These are phyloP conservation scores for Nemania diffusa DNA, from an alignment of 2,329 filamentous ascomycete genomes.

Conservation along the genomic window DNA sequence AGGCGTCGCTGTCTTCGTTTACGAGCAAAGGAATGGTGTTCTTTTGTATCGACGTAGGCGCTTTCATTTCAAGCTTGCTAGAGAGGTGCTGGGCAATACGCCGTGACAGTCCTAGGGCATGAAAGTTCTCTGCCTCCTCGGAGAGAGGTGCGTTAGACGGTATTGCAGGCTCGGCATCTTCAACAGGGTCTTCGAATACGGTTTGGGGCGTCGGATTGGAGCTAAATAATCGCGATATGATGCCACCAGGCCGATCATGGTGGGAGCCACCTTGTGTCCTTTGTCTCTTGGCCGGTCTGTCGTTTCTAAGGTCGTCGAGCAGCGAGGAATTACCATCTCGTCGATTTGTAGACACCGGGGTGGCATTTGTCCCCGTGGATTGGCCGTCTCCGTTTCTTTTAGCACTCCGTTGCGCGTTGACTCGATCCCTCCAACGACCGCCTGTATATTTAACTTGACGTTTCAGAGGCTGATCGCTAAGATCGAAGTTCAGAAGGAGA, in stretches of 20 bases:
- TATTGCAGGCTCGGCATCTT: conserved; percentile 67
- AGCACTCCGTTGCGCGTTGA: conserved; percentile 76
- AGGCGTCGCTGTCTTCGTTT: conserved; percentile 85
- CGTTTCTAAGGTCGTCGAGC: conserved; percentile 40
- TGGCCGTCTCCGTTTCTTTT: conserved; percentile 48
- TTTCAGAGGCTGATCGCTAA: conserved; percentile 73
- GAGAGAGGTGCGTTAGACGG: conserved; percentile 92
- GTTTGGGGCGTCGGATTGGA: conserved; percentile 83
- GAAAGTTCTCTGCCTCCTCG: conserved; percentile 86
- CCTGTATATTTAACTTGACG: conserved; percentile 78
- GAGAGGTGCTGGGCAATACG: conserved; percentile 84
- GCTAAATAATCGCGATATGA: conserved; percentile 92
- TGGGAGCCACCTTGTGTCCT: conserved; percentile 46
- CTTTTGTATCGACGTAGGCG: conserved; percentile 94
- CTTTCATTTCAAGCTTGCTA: conserved; percentile 86
- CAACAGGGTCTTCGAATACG: conserved; percentile 61
- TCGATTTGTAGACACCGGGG: conserved; percentile 45
- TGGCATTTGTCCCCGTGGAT: conserved; percentile 47
- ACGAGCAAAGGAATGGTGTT: conserved; percentile 85
- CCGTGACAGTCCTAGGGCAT: conserved; percentile 82
- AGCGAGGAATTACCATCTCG: conserved; percentile 35
- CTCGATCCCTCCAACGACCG: conserved; percentile 90
- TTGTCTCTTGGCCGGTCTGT: conserved; percentile 59
- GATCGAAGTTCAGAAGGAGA: conserved; percentile 91
- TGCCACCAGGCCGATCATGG: conserved; percentile 46